Base-by-base conservation (phyloP, 2,329 filamentous ascomycete species). In the Arachnopeziza araneosa region DNA sequence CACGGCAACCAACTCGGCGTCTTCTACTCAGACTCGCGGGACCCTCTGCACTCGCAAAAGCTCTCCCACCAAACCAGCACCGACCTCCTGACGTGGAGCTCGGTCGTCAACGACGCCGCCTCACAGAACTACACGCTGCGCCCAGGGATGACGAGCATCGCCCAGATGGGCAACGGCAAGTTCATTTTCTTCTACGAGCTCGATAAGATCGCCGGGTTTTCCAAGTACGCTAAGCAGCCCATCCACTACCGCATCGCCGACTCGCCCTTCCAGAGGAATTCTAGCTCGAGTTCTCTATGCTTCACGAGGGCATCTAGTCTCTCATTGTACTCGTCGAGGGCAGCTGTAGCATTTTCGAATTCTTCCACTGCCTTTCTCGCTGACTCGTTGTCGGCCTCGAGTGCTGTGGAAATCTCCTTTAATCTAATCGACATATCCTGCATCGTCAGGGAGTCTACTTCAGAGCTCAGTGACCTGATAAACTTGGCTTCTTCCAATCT, bases 21-120 rank as follows among this genome's bases (percentile, higher is more conserved):
- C 67, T 89, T 87, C 77, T 90, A 89, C 75, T 84, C 85, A 2
- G 87, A 90, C 71, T 86, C 89, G 70, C 81, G 87, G 48, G 84
- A 84, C 60, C 78, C 83, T 64, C 76, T 76, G 2, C 77, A 89
- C 68, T 86, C 85, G n/a, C 87, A 90, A 72, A 87, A 88, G 71
- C 77, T 90, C 51, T 79, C 82, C 2, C 85, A 89, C 72, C 85
- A 89, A 69, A 79, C 77, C 1, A 79, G 83, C 1, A 77, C 73
- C 1, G 83, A 90, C 68, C 75, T 87, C 30, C 72, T 74, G 60
- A 81, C 71, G 22, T 90, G 86, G 86, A 78, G 79, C n/a, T 69
- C 76, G 0, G 75, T 83, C 1, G 78, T 86, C 57, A 77, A 85
- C 63, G 85, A 89, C 67, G 84, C 86, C 53, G 76, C 80, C 22